Evolutionary conservation across 2,329 filamentous ascomycete genomes (phyloP).

Genomic region (Fusarium sarcochroum): DNA sequence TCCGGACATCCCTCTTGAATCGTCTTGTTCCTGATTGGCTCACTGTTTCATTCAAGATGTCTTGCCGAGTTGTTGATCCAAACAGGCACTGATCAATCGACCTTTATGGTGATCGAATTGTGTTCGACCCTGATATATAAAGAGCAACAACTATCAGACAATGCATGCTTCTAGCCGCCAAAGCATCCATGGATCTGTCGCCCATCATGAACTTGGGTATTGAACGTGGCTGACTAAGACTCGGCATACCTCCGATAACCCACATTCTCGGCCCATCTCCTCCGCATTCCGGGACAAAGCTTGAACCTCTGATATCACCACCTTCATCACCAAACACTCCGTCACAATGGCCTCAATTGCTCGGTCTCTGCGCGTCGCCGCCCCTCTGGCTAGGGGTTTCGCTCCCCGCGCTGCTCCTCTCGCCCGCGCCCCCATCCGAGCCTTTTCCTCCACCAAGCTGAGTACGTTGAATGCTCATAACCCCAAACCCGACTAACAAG

Average conservation of each 20-base stretch:
- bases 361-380: conserved; percentile 66
- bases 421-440: conserved; percentile 60
- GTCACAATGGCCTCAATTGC: conserved; percentile 73
- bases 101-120: not conserved
- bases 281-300: conserved; percentile 37
- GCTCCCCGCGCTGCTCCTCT: conserved; percentile 56
- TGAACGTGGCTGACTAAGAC: conserved; percentile 33
- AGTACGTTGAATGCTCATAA: conserved; percentile 48
- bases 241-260: conserved; percentile 34
- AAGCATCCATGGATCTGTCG: too few species aligned
- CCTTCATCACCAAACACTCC: conserved; percentile 9
- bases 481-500: not conserved
- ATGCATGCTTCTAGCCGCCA: too few species aligned
- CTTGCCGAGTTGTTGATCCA: not conserved
- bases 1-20: not conserved
- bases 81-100: not conserved
- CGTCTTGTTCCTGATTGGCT: conserved; percentile 25
- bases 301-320: conserved; percentile 42
- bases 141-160: not conserved
- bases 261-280: conserved; percentile 38
- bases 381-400: conserved; percentile 60
- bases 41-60: conserved; percentile 19
- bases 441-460: conserved; percentile 58
- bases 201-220: too few species aligned
- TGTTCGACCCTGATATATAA: too few species aligned